Conservation (phyloP, 2,329 filamentous ascomycete genomes). For the Epichloe sp. region DNA sequence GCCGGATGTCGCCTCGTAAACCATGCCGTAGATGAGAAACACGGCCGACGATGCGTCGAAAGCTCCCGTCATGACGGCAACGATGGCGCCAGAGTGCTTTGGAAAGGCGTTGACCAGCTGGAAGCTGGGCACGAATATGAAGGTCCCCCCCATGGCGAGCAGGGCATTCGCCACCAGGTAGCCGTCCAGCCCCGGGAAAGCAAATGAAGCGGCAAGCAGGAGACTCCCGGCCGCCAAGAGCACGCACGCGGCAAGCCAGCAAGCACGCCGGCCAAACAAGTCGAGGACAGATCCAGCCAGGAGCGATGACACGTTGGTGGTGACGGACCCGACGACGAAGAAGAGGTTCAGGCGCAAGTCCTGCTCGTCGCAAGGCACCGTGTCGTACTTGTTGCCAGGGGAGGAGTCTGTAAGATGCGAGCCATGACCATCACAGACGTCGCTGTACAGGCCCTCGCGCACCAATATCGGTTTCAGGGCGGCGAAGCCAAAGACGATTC, state of each 20-base stretch:
- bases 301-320: constrained; percentile 74
- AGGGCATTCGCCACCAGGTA: constrained; percentile 63
- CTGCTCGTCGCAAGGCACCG: constrained; percentile 27
- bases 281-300: constrained; percentile 80
- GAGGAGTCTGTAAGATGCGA: not conserved
- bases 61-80: constrained; percentile 67
- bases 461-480: constrained; percentile 74
- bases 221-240: constrained; percentile 58
- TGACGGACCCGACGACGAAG: constrained; percentile 83
- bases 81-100: constrained; percentile 60
- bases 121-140: constrained; percentile 72
- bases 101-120: constrained; percentile 79
- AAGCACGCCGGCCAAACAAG: constrained; percentile 64
- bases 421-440: constrained; percentile 34
- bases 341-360: constrained; percentile 64
- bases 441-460: constrained; percentile 54
- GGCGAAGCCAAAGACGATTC: constrained; percentile 73
- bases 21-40: constrained; percentile 60
- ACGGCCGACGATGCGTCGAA: constrained; percentile 74
- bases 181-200: constrained; percentile 55
- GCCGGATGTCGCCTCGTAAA: constrained; percentile 46
- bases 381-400: constrained; percentile 13
- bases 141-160: constrained; percentile 62
- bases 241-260: constrained; percentile 54
- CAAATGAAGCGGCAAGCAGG: constrained; percentile 41